phyloP scores from a whole-genome alignment of 1,139 yeast genomes.

The Lodderomyces elongisporus region DNA sequence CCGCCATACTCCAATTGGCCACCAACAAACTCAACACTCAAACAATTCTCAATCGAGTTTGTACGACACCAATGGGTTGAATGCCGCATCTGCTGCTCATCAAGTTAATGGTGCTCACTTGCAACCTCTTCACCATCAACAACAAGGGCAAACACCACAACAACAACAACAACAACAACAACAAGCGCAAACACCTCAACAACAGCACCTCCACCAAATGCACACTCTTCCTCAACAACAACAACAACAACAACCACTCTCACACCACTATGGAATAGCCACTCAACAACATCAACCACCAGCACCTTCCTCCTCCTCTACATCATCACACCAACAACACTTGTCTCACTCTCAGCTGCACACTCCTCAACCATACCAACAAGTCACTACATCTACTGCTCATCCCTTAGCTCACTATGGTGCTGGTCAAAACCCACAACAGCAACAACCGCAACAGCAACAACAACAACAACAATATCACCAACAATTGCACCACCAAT shows the following conservation, averaged over 20 bases:
- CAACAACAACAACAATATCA: conserved; percentile 12
- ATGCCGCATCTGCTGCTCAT: neutral
- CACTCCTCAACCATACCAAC: conserved; percentile 4
- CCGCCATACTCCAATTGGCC: neutral
- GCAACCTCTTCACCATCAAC: conserved; percentile 6
- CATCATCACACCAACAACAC: conserved; percentile 12
- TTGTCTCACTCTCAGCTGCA: conserved; percentile 7
- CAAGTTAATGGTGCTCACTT: conserved; percentile 4
- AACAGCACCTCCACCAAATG: conserved; percentile 8
- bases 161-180: conserved; percentile 5
- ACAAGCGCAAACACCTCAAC: conserved; percentile 8
- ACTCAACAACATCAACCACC: conserved; percentile 12
- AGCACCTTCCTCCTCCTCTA: conserved; percentile 18
- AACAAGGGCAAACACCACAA: conserved; percentile 8
- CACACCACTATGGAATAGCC: no score
- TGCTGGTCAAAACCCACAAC: conserved; percentile 3
- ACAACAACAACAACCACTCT: conserved; percentile 7
- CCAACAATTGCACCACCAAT: conserved; percentile 9
- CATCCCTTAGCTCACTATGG: conserved; percentile 2
- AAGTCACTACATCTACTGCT: conserved; percentile 2
- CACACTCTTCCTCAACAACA: conserved; percentile 11
- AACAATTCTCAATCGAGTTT: neutral
- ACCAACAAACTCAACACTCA: neutral
- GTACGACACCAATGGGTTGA: neutral
- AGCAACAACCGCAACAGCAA: conserved; percentile 9